Percentiles rank a stretch among this genome's conserved stretches.
phyloP scores from a whole-genome alignment of 164 flowering plant species.

The Berberis vulgaris region DNA sequence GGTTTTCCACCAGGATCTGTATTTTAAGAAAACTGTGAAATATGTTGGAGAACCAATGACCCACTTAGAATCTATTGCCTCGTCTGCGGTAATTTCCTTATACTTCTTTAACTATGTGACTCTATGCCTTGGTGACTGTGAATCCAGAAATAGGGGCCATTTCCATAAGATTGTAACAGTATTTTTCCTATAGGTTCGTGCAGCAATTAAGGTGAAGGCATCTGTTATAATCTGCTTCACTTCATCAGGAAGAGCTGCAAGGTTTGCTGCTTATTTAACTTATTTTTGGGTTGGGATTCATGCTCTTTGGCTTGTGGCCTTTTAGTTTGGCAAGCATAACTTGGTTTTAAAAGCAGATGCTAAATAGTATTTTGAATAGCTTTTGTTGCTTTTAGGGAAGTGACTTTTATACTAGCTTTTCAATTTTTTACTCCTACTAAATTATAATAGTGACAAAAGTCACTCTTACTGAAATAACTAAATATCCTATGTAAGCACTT shows the following conservation, averaged over 20 bases:
- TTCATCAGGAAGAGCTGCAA: conserved; percentile 91
- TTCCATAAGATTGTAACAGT: neutral
- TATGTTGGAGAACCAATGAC: conserved; percentile 88
- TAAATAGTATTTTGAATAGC: no score
- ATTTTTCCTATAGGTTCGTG: conserved; percentile 50
- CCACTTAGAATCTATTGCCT: conserved; percentile 94
- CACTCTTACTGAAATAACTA: no score
- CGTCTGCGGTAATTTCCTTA: conserved; percentile 63
- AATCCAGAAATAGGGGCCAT: neutral
- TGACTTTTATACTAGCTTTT: no score
- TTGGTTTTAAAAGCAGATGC: no score
- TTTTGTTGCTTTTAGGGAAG: no score
- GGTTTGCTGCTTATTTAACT: conserved; percentile 26
- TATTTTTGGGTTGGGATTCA: neutral
- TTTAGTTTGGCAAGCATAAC: no score
- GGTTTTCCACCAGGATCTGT: conserved; percentile 79
- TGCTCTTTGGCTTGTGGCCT: neutral
- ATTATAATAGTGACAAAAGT: no score
- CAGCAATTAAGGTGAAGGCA: conserved; percentile 88
- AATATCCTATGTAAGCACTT: no score
- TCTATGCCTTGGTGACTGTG: neutral
- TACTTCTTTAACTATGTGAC: neutral
- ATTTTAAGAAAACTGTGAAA: conserved; percentile 83
- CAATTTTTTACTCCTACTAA: no score
- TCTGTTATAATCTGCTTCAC: conserved; percentile 82